A percentile compares a stretch with the other conserved stretches of the same genome.
Conservation (phyloP, 441 rosid species). For the Pelargonium citronellum region DNA sequence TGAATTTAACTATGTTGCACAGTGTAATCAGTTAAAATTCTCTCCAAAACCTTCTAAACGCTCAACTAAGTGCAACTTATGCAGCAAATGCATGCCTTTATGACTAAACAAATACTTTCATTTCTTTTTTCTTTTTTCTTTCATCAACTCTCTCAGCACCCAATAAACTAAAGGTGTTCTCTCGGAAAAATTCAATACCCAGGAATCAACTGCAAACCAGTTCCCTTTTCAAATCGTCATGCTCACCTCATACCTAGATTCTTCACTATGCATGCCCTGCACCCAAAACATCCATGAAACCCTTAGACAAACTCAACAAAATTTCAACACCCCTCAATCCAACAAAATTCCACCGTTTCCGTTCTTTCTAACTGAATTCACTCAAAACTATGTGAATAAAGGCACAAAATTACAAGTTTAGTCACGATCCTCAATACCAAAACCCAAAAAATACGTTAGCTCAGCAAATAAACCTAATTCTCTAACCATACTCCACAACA, state of each 20-base stretch:
- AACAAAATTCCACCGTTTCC: neutral
- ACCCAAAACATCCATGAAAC: conserved; percentile 8
- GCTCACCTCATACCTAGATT: conserved; percentile 8
- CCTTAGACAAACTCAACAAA: neutral
- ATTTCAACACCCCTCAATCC: neutral
- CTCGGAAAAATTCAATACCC: conserved; percentile 2
- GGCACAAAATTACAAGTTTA: neutral
- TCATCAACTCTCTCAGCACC: neutral
- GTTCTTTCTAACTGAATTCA: neutral
- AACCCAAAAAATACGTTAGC: neutral
- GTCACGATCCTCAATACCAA: neutral
- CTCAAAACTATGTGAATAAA: neutral
- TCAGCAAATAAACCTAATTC: neutral
- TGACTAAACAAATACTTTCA: neutral
- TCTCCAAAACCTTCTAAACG: neutral
- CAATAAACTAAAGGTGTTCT: neutral
- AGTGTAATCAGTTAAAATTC: neutral
- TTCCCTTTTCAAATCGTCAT: conserved; percentile 9
- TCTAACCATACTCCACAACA: too few relatives aligned
- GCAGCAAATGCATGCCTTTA: neutral
- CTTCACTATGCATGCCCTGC: conserved; percentile 15
- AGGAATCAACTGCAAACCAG: neutral
- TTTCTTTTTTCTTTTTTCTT: neutral
- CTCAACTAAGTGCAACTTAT: neutral
- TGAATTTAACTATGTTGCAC: neutral